Conservation (phyloP, 352 stramenopile genomes). For the Phytopythium aichiense region DNA sequence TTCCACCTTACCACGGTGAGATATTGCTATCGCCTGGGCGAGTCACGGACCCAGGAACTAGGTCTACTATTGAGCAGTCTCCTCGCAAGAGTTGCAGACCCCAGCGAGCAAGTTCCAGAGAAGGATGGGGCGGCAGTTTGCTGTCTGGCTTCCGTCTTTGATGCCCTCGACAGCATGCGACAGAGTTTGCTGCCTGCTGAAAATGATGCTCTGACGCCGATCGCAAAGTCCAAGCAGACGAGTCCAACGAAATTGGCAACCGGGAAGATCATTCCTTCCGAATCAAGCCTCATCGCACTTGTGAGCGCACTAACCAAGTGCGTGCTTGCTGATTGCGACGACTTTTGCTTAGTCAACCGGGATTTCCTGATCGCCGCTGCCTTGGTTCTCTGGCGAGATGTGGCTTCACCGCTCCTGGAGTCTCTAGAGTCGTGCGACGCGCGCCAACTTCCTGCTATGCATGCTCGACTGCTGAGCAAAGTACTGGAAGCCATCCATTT, state of each 20-base stretch:
- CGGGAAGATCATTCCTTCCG: not conserved
- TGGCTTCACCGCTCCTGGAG: constrained; percentile 19
- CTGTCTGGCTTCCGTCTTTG: not conserved
- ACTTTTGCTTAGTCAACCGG: constrained; percentile 19
- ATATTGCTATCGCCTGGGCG: constrained; percentile 23
- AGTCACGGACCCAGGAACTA: not conserved
- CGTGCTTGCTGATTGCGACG: constrained; percentile 16
- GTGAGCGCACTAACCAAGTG: constrained; percentile 22
- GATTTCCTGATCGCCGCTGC: constrained; percentile 30
- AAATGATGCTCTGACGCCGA: not conserved
- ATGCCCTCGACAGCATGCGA: not conserved
- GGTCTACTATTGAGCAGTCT: not conserved
- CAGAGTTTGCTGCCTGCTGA: not conserved
- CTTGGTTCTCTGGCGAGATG: constrained; percentile 39
- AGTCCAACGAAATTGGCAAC: not conserved
- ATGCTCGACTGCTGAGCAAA: constrained; percentile 18
- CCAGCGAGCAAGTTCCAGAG: not conserved
- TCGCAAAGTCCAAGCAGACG: not conserved
- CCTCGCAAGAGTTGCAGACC: not conserved
- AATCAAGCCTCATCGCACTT: not conserved
- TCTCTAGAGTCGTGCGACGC: constrained; percentile 28
- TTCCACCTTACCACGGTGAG: constrained; percentile 30
- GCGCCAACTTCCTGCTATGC: constrained; percentile 11
- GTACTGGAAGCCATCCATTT: constrained; percentile 41
- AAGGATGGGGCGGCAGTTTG: not conserved